phyloP scores from a whole-genome alignment of 306 rosid genomes.

The Gastrolobium bilobum region DNA sequence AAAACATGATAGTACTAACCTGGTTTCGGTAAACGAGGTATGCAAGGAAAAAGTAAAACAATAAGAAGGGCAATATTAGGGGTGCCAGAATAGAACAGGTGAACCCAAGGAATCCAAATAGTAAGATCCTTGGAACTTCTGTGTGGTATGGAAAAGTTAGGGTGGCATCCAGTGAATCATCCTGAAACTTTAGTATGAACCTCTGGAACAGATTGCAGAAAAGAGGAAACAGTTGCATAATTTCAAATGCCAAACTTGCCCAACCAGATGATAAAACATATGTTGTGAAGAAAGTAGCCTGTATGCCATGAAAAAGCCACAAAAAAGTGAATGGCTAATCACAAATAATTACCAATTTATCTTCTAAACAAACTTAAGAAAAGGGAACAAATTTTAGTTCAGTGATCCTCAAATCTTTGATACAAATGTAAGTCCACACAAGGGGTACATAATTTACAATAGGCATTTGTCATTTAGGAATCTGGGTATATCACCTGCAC shows the following conservation, averaged over 20 bases:
- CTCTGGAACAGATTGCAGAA: conserved; percentile 62
- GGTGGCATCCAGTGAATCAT: conserved; percentile 52
- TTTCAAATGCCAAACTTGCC: conserved; percentile 90
- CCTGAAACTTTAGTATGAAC: conserved; percentile 60
- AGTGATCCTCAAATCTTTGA: conserved; percentile 20
- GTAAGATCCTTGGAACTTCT: conserved; percentile 85
- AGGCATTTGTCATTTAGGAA: conserved; percentile 19
- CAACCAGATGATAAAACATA: conserved; percentile 96
- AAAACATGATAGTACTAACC: conserved; percentile 57
- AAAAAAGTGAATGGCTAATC: conserved; percentile 34
- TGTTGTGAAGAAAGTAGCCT: conserved; percentile 91
- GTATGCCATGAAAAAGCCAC: conserved; percentile 40
- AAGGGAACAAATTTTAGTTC: conserved; percentile 16
- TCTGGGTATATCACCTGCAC: conserved; percentile 70
- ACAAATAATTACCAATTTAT: neutral
- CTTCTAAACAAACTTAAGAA: neutral
- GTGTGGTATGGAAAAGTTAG: conserved; percentile 90
- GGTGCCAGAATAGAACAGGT: conserved; percentile 90
- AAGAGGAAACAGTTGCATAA: conserved; percentile 80
- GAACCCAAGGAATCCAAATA: conserved; percentile 90
- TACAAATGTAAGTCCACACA: conserved; percentile 1
- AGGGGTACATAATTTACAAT: conserved; percentile 22
- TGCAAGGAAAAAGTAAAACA: conserved; percentile 82
- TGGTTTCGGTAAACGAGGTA: conserved; percentile 90
- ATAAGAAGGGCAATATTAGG: conserved; percentile 84